Base-by-base conservation (phyloP, 768 basidiomycete species). In the Dacryopinax primogenitus region DNA sequence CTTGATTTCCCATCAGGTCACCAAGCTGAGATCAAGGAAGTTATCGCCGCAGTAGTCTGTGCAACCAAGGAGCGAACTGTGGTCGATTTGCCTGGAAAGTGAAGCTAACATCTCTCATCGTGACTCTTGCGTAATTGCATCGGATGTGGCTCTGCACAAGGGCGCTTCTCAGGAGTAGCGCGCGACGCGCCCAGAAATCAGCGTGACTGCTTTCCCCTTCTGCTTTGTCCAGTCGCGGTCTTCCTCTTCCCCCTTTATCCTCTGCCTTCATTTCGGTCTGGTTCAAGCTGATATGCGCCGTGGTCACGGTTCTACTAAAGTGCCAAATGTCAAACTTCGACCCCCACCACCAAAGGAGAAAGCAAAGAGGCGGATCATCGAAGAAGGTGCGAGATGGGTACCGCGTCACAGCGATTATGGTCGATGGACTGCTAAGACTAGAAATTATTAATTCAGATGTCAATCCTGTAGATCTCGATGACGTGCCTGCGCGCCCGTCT, bases 1-100 rank as follows among this genome's bases (percentile, higher is more conserved):
- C 86, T 23, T 78, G 74, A 32, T 87, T 86, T 11, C 88, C 88
- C 88, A 90, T 90, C 4, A 30, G 65, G 61, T 44, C 64, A 51
- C 58, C 62, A 18, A 7, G 41, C 16, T 7, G 41, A n/a, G n/a
- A n/a, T n/a, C n/a, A n/a, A n/a, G n/a, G n/a, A n/a, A n/a, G n/a
- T n/a, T n/a, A n/a, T n/a, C n/a, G n/a, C n/a, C n/a, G n/a, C n/a
- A n/a, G n/a, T n/a, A n/a, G n/a, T n/a, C n/a, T n/a, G n/a, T n/a
- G n/a, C n/a, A n/a, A n/a, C n/a, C n/a, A n/a, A n/a, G n/a, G n/a
- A n/a, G n/a, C n/a, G n/a, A n/a, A n/a, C n/a, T n/a, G n/a, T n/a
- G n/a, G n/a, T n/a, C n/a, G n/a, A n/a, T n/a, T n/a, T n/a, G n/a
- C n/a, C n/a, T n/a, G n/a, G n/a, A n/a, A n/a, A n/a, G n/a, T n/a